Evolutionary conservation across 257 asterid genomes (phyloP).

Genomic region (Solanum chaucha): DNA sequence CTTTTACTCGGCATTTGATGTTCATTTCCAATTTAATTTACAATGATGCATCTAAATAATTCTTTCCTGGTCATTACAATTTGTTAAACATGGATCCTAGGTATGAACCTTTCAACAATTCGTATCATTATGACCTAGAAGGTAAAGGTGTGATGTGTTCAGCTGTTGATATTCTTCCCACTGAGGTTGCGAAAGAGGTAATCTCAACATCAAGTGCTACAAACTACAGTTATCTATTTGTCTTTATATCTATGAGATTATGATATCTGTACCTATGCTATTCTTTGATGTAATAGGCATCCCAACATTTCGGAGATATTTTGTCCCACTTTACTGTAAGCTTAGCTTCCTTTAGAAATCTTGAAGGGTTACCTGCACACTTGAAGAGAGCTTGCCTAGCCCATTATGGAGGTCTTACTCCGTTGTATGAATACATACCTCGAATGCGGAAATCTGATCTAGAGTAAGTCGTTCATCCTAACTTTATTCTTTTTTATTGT

Average conservation of each 20-base stretch:
- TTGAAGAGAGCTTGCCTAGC: too few relatives aligned
- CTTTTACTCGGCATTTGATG: background rate
- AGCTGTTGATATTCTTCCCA: conserved; percentile 93
- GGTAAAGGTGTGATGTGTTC: conserved; percentile 78
- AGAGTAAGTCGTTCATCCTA: too few relatives aligned
- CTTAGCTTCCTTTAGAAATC: too few relatives aligned
- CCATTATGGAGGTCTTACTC: too few relatives aligned
- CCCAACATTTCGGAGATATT: too few relatives aligned
- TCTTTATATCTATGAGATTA: background rate
- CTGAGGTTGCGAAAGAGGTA: conserved; percentile 96
- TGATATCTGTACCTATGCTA: too few relatives aligned
- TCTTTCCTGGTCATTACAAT: background rate
- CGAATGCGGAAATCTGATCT: too few relatives aligned
- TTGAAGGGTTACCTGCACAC: too few relatives aligned
- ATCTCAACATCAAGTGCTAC: background rate
- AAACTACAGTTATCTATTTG: background rate
- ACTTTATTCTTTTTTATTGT: too few relatives aligned
- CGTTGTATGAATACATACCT: too few relatives aligned
- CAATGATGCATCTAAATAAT: background rate
- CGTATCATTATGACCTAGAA: conserved; percentile 70
- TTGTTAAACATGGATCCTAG: conserved; percentile 21
- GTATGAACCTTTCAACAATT: conserved; percentile 59
- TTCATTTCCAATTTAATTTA: background rate
- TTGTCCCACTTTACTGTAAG: too few relatives aligned
- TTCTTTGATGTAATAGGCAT: too few relatives aligned